A percentile compares a stretch with the other conserved stretches of the same genome.
These are phyloP conservation scores for Lactifluus volemus DNA, from an alignment of 768 basidiomycete genomes.

Conservation along the genomic window DNA sequence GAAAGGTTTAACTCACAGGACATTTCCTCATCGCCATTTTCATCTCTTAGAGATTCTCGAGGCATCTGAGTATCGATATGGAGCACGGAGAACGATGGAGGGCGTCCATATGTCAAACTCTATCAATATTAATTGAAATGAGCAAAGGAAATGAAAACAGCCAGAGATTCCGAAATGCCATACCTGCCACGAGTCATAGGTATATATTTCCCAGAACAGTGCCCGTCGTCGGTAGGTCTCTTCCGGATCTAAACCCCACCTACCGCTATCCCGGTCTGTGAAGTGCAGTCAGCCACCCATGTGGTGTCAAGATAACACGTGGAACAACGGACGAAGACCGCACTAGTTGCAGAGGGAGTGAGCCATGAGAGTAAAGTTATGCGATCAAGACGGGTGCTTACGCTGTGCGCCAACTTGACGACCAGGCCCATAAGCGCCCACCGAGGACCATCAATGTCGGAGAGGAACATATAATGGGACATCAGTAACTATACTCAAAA, in stretches of 20 bases:
- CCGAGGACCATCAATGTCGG: constrained; percentile 46
- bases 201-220: constrained; percentile 56
- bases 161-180: constrained; percentile 9
- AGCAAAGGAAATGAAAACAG: neutral
- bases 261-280: constrained; percentile 58
- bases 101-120: constrained; percentile 66
- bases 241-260: constrained; percentile 48
- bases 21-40: constrained; percentile 49
- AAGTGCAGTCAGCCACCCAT: constrained; percentile 10
- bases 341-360: constrained; percentile 11
- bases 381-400: constrained; percentile 27
- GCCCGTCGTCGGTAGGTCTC: constrained; percentile 53
- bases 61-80: constrained; percentile 20
- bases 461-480: constrained; percentile 39
- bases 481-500: constrained; percentile 42
- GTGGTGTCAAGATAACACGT: constrained; percentile 29
- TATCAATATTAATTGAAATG: constrained; percentile 23
- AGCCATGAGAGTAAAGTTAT: constrained; percentile 18
- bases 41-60: constrained; percentile 46
- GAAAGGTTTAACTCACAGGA: constrained; percentile 36
- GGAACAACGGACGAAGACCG: constrained; percentile 43
- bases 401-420: constrained; percentile 63
- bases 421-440: constrained; percentile 67
- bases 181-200: constrained; percentile 68
- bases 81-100: constrained; percentile 49